Base-by-base conservation (phyloP, 768 basidiomycete genomes). In the Tylopilus subfusipes region DNA sequence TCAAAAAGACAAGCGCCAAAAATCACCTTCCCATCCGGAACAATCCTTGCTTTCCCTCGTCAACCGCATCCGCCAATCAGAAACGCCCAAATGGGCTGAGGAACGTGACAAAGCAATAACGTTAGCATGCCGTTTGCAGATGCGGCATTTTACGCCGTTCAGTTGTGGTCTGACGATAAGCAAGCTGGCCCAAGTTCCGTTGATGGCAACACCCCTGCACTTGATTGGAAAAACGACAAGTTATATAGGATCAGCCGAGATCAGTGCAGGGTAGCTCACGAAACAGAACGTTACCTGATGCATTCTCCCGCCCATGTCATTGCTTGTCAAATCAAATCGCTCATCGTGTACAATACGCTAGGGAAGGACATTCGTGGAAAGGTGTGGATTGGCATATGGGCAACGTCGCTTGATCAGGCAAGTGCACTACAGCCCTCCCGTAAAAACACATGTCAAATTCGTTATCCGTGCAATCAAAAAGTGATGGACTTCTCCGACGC, bases 221-320 rank as follows among this genome's bases (percentile, higher is more conserved):
- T 14, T 29, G 51, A 55, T 60, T 60, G 59, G 42, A 61, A 56
- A 61, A 61, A 45, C 38, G 19, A 44, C 45, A 25, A 52, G 33
- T 30, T 42, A 24, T 21, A 22, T 45, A 6, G 47, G 7, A 19
- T 24, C 36, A 30, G 25, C 21, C 47, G 25, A 27, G 3, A 29
- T 29, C 0, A 29, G 22, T 50, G n/a, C 42, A 42, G 49, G 45
- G 43, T 29, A 6, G 36, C 36, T n/a, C 31, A 19, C 16, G 14
- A 25, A 27, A n/a, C 31, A 29, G 21, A 44, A 47, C 7, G n/a
- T 22, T 27, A 4, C 16, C 13, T 38, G 12, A 49, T 8, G 2
- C 10, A 46, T 27, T 13, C 24, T 46, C 48, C 42, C 45, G 48
- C 47, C 46, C 2, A 9, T 27, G 40, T 36, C 31, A 22, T 29